Base-by-base conservation (phyloP, 1,139 yeast genomes). In the Hanseniaspora uvarum region DNA sequence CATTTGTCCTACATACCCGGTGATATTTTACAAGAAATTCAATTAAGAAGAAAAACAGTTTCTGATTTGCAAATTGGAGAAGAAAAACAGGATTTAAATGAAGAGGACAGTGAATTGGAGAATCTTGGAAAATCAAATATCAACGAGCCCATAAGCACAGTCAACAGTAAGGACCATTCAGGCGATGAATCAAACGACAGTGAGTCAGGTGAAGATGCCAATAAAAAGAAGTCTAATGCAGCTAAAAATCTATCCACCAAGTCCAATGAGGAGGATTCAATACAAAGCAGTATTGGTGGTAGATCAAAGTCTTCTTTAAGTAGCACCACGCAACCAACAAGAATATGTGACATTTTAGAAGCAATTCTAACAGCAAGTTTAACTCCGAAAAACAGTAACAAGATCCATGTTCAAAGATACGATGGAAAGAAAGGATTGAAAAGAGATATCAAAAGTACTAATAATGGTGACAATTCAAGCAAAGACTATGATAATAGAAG, bases 321-420 rank as follows among this genome's bases (percentile, higher is more conserved):
- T 11, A 41, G 47, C 21, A 49, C 53, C 11, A 49, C 53, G 2
- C 53, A 49, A 30, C 53, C 46, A 1, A 49, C 53, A 2, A 73
- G 75, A 57, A 78, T 85, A 23, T 72, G 86, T 61, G 96, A 89
- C 66, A 73, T 89, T 60, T 69, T 84, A 7, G 96, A 87, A 64
- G 89, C 94, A 1, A 70, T 84, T 48, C 66, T 88, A 46, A 67
- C 83, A 43, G 95, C 95, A 1, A 79, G 80, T 58, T 28, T 41
- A 19, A 7, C 40, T 36, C 46, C 38, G n/a, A 24, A 44, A 18
- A 49, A 24, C 18, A 30, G 6, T 10, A n/a, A 26, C 16, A 75
- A 76, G 53, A 80, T 87, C 19, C 77, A 77, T 59, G 78, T 85
- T 43, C 77, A 73, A 57, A 72, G 94, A 58, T 82, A 85, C 66